These are phyloP conservation scores for Globisporangium parvum DNA, from an alignment of 352 stramenopile species.

Conservation along the genomic window DNA sequence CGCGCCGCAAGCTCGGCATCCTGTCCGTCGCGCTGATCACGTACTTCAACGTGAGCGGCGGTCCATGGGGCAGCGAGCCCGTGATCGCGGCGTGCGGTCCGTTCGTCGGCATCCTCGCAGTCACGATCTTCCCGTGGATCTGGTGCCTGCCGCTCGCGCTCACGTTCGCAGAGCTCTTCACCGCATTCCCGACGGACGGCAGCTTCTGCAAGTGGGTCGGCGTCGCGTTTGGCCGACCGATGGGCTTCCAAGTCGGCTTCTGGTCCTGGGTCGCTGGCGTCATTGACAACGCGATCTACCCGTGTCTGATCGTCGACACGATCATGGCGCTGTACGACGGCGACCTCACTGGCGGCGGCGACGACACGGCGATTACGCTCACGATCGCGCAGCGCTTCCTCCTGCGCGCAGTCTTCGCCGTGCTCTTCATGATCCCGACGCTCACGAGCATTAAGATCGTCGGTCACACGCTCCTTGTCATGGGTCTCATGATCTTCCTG, in stretches of 20 bases:
- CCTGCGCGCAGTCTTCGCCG: slow-evolving; percentile 41
- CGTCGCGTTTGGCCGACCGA: slow-evolving; percentile 68
- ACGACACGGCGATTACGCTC: slow-evolving; percentile 7
- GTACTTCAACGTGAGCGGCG: slow-evolving; percentile 75
- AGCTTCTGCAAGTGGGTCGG: slow-evolving; percentile 83
- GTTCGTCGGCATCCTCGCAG: slow-evolving; percentile 54
- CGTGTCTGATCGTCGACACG: slow-evolving; percentile 76
- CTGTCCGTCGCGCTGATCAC: slow-evolving; percentile 68
- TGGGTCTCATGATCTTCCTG: slow-evolving; percentile 64
- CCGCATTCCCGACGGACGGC: slow-evolving; percentile 70
- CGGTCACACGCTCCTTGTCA: slow-evolving; percentile 49
- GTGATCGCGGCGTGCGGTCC: slow-evolving; percentile 55
- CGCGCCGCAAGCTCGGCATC: slow-evolving; percentile 59
- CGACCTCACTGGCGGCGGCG: slow-evolving; percentile 17
- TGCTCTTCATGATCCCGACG: slow-evolving; percentile 69
- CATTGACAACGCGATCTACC: slow-evolving; percentile 85
- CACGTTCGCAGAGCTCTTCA: slow-evolving; percentile 73
- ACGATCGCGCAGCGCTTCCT: slow-evolving; percentile 29
- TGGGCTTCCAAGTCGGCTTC: slow-evolving; percentile 83
- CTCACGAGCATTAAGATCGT: slow-evolving; percentile 68
- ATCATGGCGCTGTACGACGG: slow-evolving; percentile 29
- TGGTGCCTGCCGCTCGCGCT: slow-evolving; percentile 69
- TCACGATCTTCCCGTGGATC: slow-evolving; percentile 64
- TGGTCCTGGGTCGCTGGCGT: slow-evolving; percentile 80
- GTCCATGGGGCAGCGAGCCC: slow-evolving; percentile 61